Conservation (phyloP, 1,284 basidiomycete genomes). For the Puccinia coronata region DNA sequence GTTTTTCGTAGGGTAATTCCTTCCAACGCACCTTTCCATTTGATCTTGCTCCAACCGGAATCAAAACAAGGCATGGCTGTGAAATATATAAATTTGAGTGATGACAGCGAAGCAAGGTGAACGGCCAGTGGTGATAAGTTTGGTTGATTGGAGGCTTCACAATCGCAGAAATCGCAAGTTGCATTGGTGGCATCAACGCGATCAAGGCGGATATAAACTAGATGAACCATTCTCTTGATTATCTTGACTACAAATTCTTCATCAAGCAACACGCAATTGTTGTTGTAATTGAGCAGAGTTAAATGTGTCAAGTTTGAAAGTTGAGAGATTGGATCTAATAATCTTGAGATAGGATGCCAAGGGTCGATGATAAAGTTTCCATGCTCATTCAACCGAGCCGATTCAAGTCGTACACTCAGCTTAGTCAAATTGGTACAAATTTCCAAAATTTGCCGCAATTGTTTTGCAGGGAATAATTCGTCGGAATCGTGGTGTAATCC, state of each 20-base stretch:
- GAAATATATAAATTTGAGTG: not conserved
- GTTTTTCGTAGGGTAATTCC: not conserved
- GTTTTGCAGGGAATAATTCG: not conserved
- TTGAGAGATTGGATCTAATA: not conserved
- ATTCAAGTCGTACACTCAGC: not conserved
- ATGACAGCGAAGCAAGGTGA: not conserved
- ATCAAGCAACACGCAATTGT: not conserved
- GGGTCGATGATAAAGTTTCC: not conserved
- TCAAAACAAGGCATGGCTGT: not conserved
- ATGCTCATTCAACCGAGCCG: not conserved
- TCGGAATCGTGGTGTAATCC: too few relatives aligned
- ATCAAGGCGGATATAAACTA: not conserved
- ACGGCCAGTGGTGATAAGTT: not conserved
- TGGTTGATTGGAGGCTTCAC: not conserved
- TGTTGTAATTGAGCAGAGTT: not conserved
- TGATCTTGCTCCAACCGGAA: not conserved
- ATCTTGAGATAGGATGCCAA: not conserved
- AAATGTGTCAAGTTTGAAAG: not conserved
- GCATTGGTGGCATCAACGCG: not conserved
- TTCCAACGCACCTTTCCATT: not conserved
- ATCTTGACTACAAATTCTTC: not conserved
- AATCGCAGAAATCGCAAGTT: conserved; percentile 11
- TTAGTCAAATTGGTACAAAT: not conserved
- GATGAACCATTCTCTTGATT: not conserved
- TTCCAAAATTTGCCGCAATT: not conserved